Conservation (phyloP, 139 green algal genomes). For the Ulvella scutata region DNA sequence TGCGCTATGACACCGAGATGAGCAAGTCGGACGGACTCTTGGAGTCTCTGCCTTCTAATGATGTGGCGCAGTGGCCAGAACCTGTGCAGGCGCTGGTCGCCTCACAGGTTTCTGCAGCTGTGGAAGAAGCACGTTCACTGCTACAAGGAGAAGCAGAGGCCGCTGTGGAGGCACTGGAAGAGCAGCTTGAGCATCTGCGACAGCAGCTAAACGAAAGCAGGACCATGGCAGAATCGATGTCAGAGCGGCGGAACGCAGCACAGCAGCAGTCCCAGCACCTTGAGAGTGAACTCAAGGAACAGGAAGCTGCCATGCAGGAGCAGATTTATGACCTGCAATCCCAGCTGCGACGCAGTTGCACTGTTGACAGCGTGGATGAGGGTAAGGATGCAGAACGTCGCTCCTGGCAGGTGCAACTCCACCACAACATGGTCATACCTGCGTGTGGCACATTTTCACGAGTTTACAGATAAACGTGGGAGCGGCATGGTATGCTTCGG, state of each 20-base stretch:
- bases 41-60: neutral
- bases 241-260: neutral
- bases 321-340: neutral
- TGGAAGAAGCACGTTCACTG: neutral
- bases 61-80: neutral
- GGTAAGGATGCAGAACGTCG: no score
- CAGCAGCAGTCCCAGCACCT: neutral
- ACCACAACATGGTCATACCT: no score
- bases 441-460: no score
- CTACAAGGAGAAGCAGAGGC: neutral
- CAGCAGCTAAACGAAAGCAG: neutral
- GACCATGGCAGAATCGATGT: neutral
- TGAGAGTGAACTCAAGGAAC: neutral
- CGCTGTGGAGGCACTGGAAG: neutral
- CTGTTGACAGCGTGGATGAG: no score
- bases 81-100: neutral
- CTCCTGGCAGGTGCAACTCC: no score
- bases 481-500: no score
- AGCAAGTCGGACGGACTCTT: neutral
- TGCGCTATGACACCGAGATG: slow-evolving; percentile 2
- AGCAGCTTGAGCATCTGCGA: neutral
- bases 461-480: no score
- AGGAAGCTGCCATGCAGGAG: neutral
- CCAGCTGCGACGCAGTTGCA: neutral
- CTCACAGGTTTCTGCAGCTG: neutral